These are phyloP conservation scores for Dichotomocladium elegans DNA, from an alignment of 371 early-diverging fungal genomes.

Conservation along the genomic window DNA sequence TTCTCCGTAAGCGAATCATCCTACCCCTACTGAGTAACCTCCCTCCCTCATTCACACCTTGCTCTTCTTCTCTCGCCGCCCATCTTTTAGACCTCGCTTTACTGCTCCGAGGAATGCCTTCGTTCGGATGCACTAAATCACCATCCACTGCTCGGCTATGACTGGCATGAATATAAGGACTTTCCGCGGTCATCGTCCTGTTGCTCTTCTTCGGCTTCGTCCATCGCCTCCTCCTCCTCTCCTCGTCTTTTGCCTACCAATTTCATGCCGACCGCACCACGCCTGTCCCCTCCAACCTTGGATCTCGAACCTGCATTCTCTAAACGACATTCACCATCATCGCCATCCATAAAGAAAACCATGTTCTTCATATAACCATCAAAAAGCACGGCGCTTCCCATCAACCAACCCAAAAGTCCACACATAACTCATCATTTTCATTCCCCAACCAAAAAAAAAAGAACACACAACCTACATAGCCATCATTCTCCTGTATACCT, in stretches of 20 bases:
- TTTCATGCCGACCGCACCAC: neutral
- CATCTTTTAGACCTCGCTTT: conserved; percentile 22
- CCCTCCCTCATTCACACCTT: too few relatives aligned
- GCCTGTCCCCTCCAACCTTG: conserved; percentile 6
- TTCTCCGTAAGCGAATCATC: conserved; percentile 22
- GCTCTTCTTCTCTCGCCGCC: too few relatives aligned
- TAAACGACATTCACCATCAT: neutral
- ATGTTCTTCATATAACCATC: conserved; percentile 2
- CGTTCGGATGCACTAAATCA: conserved; percentile 23
- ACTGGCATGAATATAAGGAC: conserved; percentile 26
- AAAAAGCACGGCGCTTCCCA: neutral
- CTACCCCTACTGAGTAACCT: too few relatives aligned
- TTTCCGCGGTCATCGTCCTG: conserved; percentile 20
- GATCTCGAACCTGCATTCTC: conserved; percentile 2
- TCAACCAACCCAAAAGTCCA: neutral
- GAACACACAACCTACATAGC: too few relatives aligned
- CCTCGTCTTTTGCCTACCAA: neutral
- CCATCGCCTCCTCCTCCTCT: conserved; percentile 2
- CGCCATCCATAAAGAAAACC: neutral
- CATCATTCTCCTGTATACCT: neutral
- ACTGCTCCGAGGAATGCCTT: conserved; percentile 29
- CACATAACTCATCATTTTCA: neutral
- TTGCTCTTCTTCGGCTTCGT: conserved; percentile 3
- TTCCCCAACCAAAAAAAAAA: neutral
- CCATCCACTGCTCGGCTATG: conserved; percentile 28